A percentile compares a stretch with the other conserved stretches of the same genome.
phyloP scores from a whole-genome alignment of 768 basidiomycete genomes.

The Coprinellus aureogranulatus region DNA sequence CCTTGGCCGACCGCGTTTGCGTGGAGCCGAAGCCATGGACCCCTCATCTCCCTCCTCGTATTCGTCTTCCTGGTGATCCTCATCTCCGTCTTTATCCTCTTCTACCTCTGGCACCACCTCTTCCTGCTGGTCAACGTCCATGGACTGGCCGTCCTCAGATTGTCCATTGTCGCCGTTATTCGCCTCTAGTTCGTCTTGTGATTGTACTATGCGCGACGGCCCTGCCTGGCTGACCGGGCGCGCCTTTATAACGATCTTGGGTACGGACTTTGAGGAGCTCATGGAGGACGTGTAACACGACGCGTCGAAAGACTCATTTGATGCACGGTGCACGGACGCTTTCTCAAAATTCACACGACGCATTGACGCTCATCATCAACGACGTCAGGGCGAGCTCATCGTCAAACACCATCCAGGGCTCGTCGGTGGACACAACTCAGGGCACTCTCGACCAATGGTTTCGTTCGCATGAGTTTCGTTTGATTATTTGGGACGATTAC shows the following conservation, averaged over 20 bases:
- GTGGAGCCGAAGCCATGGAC: slow-evolving; percentile 25
- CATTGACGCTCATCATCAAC: neutral
- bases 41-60: slow-evolving; percentile 27
- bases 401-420: too few relatives aligned
- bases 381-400: neutral
- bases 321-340: neutral
- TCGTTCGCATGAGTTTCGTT: neutral
- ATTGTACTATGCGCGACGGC: slow-evolving; percentile 18
- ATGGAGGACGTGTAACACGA: neutral
- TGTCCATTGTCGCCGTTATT: slow-evolving; percentile 31
- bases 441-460: neutral
- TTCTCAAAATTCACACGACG: neutral
- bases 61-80: slow-evolving; percentile 34
- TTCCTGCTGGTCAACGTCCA: too few relatives aligned
- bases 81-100: slow-evolving; percentile 20
- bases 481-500: neutral
- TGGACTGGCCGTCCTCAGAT: slow-evolving; percentile 30
- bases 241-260: slow-evolving; percentile 53
- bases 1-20: slow-evolving; percentile 26
- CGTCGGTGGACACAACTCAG: too few relatives aligned
- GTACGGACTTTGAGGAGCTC: slow-evolving; percentile 17
- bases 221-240: slow-evolving; percentile 26
- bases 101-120: slow-evolving; percentile 22
- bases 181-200: slow-evolving; percentile 16
- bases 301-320: neutral